phyloP scores from a whole-genome alignment of 306 rosid genomes.

The Quercus rubra region DNA sequence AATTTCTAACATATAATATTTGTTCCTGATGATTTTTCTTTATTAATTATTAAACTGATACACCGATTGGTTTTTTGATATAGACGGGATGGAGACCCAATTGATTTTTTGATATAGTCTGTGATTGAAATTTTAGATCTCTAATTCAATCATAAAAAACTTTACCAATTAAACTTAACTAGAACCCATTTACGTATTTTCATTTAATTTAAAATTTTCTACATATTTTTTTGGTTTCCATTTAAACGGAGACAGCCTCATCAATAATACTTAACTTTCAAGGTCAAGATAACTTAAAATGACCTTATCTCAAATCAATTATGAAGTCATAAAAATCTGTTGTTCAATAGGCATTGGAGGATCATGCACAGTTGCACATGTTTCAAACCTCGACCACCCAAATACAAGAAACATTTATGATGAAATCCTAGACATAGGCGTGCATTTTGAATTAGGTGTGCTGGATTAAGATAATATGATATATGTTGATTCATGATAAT shows the following conservation, averaged over 20 bases:
- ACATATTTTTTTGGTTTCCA: background rate
- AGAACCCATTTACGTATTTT: background rate
- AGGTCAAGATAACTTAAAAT: background rate
- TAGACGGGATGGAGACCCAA: accelerated
- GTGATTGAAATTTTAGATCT: too few relatives aligned
- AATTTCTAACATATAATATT: accelerated
- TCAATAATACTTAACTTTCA: constrained; percentile 14
- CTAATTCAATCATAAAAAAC: too few relatives aligned
- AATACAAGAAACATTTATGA: background rate
- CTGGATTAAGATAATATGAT: too few relatives aligned
- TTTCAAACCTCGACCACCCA: constrained; percentile 2
- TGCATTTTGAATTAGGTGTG: too few relatives aligned
- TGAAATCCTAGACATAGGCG: background rate
- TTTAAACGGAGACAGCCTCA: constrained; percentile 30
- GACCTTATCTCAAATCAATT: background rate
- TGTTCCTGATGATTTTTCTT: too few relatives aligned
- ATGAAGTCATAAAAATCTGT: background rate
- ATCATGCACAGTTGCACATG: background rate
- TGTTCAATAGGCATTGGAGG: background rate
- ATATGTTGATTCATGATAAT: too few relatives aligned
- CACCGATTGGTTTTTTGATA: accelerated
- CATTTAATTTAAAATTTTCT: background rate
- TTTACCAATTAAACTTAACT: too few relatives aligned
- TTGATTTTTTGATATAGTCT: accelerated
- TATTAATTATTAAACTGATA: too few relatives aligned